phyloP scores from a whole-genome alignment of 257 asterid genomes.

The Ocimum tenuiflorum region DNA sequence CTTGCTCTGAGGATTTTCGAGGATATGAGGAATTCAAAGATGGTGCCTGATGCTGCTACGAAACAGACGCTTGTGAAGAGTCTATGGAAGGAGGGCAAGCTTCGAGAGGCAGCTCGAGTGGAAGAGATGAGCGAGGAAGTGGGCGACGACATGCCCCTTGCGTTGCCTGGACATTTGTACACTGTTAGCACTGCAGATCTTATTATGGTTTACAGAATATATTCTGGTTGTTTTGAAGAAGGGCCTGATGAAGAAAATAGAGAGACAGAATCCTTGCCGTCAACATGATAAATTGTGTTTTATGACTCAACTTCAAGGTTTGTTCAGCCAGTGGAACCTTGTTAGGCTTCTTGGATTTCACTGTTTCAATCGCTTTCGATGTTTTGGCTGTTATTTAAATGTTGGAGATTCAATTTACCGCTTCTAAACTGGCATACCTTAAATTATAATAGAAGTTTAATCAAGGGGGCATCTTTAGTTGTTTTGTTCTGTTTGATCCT shows the following conservation, averaged over 20 bases:
- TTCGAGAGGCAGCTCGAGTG: conserved; percentile 86
- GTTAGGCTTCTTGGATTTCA: conserved; percentile 4
- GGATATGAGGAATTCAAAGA: conserved; percentile 57
- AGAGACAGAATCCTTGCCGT: not conserved
- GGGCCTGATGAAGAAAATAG: not conserved
- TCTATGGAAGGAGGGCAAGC: conserved; percentile 88
- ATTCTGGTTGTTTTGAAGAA: conserved; percentile 37
- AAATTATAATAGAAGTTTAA: conserved; percentile 3
- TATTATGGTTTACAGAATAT: conserved; percentile 41
- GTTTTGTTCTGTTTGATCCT: conserved; percentile 30
- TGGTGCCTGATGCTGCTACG: conserved; percentile 54
- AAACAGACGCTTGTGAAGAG: conserved; percentile 72
- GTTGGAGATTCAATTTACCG: not conserved
- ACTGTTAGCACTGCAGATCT: conserved; percentile 65
- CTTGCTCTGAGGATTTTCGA: conserved; percentile 77
- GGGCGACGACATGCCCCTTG: conserved; percentile 40
- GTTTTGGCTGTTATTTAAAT: not conserved
- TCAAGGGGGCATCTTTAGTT: conserved; percentile 28
- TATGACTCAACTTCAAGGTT: not conserved
- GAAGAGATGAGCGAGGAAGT: conserved; percentile 61
- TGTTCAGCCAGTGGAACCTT: not conserved
- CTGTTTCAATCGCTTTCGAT: not conserved
- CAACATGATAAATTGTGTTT: not conserved
- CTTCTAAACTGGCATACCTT: not conserved
- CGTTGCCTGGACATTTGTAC: conserved; percentile 66